A percentile compares a stretch with the other conserved stretches of the same genome.
Evolutionary conservation across 106 monocot genomes (phyloP).

Genomic region (Phalaenopsis aphrodite): DNA sequence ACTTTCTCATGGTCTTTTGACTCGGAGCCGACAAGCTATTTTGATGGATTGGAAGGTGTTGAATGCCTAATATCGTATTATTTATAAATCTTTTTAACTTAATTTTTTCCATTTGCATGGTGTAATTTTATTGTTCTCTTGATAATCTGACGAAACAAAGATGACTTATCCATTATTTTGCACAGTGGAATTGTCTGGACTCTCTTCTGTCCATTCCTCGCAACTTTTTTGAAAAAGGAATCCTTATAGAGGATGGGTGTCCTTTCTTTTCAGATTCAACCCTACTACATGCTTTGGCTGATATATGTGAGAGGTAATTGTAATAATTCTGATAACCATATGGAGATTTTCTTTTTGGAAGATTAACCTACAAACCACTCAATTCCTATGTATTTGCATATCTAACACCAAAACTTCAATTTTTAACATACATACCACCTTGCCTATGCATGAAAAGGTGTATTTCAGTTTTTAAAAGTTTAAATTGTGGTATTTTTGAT

Average conservation of each 20-base stretch:
- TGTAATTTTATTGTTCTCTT: background rate
- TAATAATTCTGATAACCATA: background rate
- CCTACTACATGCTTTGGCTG: constrained; percentile 38
- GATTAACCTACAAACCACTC: too few relatives aligned
- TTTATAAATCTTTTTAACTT: background rate
- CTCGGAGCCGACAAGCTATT: constrained; percentile 77
- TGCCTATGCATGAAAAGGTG: too few relatives aligned
- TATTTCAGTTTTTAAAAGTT: too few relatives aligned
- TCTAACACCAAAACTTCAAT: too few relatives aligned
- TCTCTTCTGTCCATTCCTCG: constrained; percentile 58
- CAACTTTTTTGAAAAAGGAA: constrained; percentile 15
- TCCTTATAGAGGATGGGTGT: background rate
- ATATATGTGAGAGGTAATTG: constrained; percentile 76
- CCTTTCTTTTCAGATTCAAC: constrained; percentile 53
- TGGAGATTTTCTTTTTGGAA: too few relatives aligned
- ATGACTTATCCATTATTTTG: constrained; percentile 6
- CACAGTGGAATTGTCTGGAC: constrained; percentile 78
- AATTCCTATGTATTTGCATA: too few relatives aligned
- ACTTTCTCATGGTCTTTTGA: constrained; percentile 45
- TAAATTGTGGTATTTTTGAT: too few relatives aligned
- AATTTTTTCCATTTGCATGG: background rate
- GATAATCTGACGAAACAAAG: background rate
- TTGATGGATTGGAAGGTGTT: constrained; percentile 81
- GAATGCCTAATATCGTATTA: background rate
- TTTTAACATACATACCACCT: too few relatives aligned